Evolutionary conservation across 371 early-diverging fungal species (phyloP), one percentile per base, ranked within the genome.

Genomic region (Actinomucor elegans): DNA sequence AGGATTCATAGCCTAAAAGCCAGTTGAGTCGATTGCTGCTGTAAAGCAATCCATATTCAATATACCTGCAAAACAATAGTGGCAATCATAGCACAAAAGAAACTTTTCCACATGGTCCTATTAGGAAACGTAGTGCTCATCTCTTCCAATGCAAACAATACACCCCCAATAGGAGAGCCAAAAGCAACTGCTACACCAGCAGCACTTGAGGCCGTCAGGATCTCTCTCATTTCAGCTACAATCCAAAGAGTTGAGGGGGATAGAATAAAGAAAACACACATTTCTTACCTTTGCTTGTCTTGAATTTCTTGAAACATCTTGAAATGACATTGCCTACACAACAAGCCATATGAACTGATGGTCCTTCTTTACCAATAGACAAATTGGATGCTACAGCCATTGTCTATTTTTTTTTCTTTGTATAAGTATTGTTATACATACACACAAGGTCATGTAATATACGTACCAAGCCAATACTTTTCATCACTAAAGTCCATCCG

Each of bases 101-200:
- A 93, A 48, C 90, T 88, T 44, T 94, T 86, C 89, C 94, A 93
- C 91, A 97, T 89, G 4, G 96, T 97, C 65, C 94, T 90, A 67
- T 87, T 84, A 0, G 96, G 93, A 60, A 98, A 98, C 58, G 91
- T 91, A 36, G 89, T 91, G n/a, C 91, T 92, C 59, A 96, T 91
- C 67, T 97, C 98, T 69, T 98, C 99, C 11, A 97, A 78, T n/a
- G 92, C 88, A 70, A 97, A 97, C 21, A 98, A 64, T 4, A 98
- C 96, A 15, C 99, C 99, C 17, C 98, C 75, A 43, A 75, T 71
- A 0, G 99, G 99, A 0, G 96, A 90, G 8, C 97, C 99, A 75
- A 98, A 98, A 20, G 91, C 93, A 23, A 94, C 94, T 14, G 93
- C 88, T 11, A 97, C 92, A 34, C 99, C 99, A 0, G 99, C 96